Base-by-base conservation (phyloP, 768 basidiomycete species). In the Phylloporus rhodoxanthus region DNA sequence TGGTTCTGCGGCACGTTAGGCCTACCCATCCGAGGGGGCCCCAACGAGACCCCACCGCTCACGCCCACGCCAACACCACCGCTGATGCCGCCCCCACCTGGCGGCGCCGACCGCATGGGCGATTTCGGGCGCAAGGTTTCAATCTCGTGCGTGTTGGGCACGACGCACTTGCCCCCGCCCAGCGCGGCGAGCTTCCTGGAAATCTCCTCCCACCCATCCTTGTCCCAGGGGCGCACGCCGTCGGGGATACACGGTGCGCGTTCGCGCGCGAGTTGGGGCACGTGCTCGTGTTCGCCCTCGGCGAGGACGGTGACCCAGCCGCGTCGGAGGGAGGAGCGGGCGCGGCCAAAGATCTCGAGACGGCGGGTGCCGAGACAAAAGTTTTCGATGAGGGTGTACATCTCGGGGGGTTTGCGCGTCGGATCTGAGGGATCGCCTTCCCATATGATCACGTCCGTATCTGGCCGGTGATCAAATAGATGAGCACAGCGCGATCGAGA, bases 371-470 rank as follows among this genome's bases (percentile, higher is more conserved):
- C 96, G 43, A 96, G 84, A 63, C 94, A 98, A 66, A 99, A 98
- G 67, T 95, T 97, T 69, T 99, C 96, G 63, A 98, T 87, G 36
- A 99, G 78, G 5, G 86, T 85, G 70, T 97, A 94, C 75, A 93
- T 88, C 66, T 98, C 95, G 15, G 94, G 92, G 1, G 96, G 96
- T 69, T 91, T 91, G 38, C 82, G 80, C 2, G 80, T 84, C 2
- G 90, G 88, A 67, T 95, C 92, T 4, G 75, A 67, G 6, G 82
- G 72, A 57, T 94, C 91, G n/a, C 91, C 87, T 74, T 93, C 90
- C 92, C 94, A 96, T 17, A 97, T 84, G 50, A 95, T 84, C 9
- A 95, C 89, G 66, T 96, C 93, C n/a, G 93, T 95, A 62, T 95
- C 93, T 91, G 52, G 38, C 5, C 2, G 9, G 13, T 11, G 30